phyloP scores from a whole-genome alignment of 2,329 filamentous ascomycete genomes.

The Monilinia aucupariae region DNA sequence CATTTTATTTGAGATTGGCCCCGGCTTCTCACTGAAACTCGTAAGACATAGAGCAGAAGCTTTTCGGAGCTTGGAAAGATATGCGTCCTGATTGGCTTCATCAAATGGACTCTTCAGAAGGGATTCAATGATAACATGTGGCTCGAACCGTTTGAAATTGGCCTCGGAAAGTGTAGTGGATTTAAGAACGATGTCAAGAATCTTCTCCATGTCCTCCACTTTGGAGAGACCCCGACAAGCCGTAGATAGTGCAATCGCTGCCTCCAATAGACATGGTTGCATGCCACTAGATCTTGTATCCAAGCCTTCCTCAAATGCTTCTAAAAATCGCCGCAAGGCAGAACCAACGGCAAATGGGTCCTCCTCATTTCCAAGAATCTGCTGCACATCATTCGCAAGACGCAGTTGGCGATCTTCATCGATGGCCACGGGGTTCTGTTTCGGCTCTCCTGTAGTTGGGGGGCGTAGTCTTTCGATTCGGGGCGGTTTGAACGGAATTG shows the following conservation, averaged over 20 bases:
- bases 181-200: slow-evolving; percentile 25
- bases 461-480: neutral
- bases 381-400: slow-evolving; percentile 25
- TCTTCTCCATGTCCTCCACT: slow-evolving; percentile 20
- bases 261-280: slow-evolving; percentile 19
- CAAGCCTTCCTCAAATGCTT: slow-evolving; percentile 28
- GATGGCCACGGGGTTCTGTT: neutral
- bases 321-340: slow-evolving; percentile 25
- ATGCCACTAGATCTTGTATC: slow-evolving; percentile 17
- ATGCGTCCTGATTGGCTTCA: neutral
- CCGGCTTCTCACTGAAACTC: slow-evolving; percentile 25
- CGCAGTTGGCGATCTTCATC: slow-evolving; percentile 21
- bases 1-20: slow-evolving; percentile 16
- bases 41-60: slow-evolving; percentile 29
- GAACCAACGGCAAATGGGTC: slow-evolving; percentile 20
- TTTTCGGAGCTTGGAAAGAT: slow-evolving; percentile 22
- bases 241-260: slow-evolving; percentile 21
- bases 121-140: slow-evolving; percentile 21
- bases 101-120: slow-evolving; percentile 15
- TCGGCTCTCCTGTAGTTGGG: neutral
- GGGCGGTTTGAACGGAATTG: neutral
- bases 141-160: slow-evolving; percentile 24
- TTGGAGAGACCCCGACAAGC: slow-evolving; percentile 18
- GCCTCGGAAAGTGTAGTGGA: slow-evolving; percentile 23
- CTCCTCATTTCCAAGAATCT: slow-evolving; percentile 19